Evolutionary conservation across 768 basidiomycete species (phyloP).

Genomic region (Boletus rubroflammeus): DNA sequence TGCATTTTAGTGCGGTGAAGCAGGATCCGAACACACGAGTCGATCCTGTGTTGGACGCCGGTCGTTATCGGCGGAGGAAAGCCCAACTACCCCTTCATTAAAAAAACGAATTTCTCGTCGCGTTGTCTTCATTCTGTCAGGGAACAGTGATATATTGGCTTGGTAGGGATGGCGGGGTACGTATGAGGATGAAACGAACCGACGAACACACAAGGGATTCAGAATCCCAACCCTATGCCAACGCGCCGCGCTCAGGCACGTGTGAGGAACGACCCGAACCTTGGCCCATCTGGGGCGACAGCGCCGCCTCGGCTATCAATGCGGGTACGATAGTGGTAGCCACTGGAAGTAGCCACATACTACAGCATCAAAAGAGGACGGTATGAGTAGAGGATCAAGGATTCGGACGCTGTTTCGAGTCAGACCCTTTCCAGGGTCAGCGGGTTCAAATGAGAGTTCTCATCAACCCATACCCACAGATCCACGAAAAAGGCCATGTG

Average conservation of each 20-base stretch:
- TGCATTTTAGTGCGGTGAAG: constrained; percentile 2
- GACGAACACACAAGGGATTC: neutral
- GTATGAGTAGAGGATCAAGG: neutral
- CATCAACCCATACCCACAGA: neutral
- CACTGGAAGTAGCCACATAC: neutral
- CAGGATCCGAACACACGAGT: constrained; percentile 1
- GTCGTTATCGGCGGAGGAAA: constrained; percentile 14
- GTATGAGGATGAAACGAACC: constrained; percentile 12
- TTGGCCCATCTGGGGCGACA: neutral
- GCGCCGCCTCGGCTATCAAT: neutral
- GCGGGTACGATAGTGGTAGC: neutral
- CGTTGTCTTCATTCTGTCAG: constrained; percentile 2
- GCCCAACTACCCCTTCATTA: constrained; percentile 1
- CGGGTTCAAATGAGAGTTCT: neutral
- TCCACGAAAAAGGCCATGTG: constrained; percentile 1
- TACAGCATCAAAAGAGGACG: neutral
- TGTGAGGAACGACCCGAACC: constrained; percentile 1
- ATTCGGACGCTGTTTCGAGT: neutral
- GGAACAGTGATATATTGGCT: neutral
- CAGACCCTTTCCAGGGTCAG: constrained; percentile 7
- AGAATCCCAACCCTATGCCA: neutral
- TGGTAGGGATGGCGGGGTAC: neutral
- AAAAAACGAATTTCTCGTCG: neutral
- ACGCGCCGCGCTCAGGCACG: constrained; percentile 14
- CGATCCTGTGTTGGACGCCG: neutral